Evolutionary conservation across 148 eudicot genomes (phyloP).

Genomic region (Diospyros kaki): DNA sequence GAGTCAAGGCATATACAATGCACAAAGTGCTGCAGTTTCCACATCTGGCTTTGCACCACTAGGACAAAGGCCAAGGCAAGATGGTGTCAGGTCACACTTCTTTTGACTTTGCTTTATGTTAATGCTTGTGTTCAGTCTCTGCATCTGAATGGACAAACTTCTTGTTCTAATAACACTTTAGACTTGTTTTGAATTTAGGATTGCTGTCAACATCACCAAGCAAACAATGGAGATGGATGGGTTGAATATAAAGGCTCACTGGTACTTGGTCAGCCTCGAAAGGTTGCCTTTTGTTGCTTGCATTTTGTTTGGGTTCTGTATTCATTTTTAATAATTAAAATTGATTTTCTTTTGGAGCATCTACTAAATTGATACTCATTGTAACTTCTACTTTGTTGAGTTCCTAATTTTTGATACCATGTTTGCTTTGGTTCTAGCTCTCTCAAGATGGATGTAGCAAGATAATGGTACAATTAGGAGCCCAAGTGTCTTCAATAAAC

Average conservation of each 20-base stretch:
- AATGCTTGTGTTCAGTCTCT: too few relatives aligned
- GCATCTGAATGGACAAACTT: too few relatives aligned
- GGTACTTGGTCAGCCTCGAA: conserved; percentile 29
- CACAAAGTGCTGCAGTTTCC: conserved; percentile 91
- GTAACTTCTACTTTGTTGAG: too few relatives aligned
- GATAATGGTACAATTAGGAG: too few relatives aligned
- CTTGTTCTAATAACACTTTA: background rate
- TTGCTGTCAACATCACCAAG: conserved; percentile 98
- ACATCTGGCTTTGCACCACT: conserved; percentile 94
- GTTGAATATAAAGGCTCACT: conserved; percentile 56
- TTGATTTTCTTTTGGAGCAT: too few relatives aligned
- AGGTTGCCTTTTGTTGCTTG: conserved; percentile 14
- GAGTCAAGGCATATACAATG: conserved; percentile 98
- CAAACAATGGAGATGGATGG: conserved; percentile 99
- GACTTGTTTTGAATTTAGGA: conserved; percentile 42
- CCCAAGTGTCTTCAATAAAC: too few relatives aligned
- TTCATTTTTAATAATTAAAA: background rate
- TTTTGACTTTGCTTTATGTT: background rate
- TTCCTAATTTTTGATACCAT: too few relatives aligned
- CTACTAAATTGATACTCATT: too few relatives aligned
- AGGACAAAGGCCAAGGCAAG: conserved; percentile 89
- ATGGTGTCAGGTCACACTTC: conserved; percentile 89
- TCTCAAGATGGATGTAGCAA: too few relatives aligned
- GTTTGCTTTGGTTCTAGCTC: too few relatives aligned
- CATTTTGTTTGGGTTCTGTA: background rate